Conservation (phyloP, 2,329 filamentous ascomycete species). For the Claviceps capensis region DNA sequence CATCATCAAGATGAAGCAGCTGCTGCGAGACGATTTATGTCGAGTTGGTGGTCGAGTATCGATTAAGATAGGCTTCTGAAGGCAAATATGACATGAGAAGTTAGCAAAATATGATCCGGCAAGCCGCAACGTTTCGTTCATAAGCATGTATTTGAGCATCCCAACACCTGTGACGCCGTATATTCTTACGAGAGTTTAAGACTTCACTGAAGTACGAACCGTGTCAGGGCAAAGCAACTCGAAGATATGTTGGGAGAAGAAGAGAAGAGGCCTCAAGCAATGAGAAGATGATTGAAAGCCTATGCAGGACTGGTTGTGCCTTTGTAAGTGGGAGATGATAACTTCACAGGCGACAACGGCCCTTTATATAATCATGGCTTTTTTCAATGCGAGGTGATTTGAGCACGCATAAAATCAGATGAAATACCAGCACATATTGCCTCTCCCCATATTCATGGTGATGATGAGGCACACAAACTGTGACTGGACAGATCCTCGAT, state of each 20-base stretch:
- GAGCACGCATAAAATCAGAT: not conserved
- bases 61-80: not conserved
- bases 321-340: not conserved
- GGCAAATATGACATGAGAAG: not conserved
- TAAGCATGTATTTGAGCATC: not conserved
- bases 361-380: not conserved
- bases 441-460: not conserved
- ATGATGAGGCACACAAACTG: not conserved
- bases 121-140: not conserved
- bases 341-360: not conserved
- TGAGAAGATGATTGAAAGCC: not conserved
- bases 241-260: not conserved
- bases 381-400: not conserved
- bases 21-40: constrained; percentile 3
- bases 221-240: not conserved
- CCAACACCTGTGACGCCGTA: not conserved
- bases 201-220: not conserved
- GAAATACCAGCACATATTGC: not conserved
- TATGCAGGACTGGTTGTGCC: not conserved
- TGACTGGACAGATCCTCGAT: not conserved
- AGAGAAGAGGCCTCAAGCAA: not conserved
- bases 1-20: constrained; percentile 27
- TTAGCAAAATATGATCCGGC: not conserved
- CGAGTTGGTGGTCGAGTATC: not conserved
- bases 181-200: not conserved